These are phyloP conservation scores for Acanthamoeba lugdunensis DNA, from an alignment of 208 protist genomes.

Conservation along the genomic window DNA sequence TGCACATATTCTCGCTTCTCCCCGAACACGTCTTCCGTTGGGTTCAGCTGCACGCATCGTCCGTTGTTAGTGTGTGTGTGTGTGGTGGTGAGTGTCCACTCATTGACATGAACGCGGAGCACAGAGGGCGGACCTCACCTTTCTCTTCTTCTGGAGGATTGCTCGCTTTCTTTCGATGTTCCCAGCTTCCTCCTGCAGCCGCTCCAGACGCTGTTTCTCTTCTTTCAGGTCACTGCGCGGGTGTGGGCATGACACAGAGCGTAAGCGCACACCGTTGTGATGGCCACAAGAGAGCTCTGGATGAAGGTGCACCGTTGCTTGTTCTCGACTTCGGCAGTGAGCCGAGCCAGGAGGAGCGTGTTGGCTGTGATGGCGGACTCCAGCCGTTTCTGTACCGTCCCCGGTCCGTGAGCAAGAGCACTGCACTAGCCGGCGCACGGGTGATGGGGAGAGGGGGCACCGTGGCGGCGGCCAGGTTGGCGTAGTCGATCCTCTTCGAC, in stretches of 20 bases:
- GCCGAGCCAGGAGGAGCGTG: not conserved
- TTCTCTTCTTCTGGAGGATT: not conserved
- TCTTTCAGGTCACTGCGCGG: not conserved
- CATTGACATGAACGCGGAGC: not conserved
- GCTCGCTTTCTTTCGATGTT: not conserved
- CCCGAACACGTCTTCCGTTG: not conserved
- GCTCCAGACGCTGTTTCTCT: not conserved
- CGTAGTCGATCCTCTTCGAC: not conserved
- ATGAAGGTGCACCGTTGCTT: not conserved
- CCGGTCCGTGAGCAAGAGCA: not conserved
- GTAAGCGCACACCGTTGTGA: not conserved
- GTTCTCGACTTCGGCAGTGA: conserved; percentile 22
- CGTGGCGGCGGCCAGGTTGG: not conserved
- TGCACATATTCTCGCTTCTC: not conserved
- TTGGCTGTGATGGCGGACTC: not conserved
- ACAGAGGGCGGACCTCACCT: not conserved
- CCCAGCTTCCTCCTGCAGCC: not conserved
- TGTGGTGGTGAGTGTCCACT: not conserved
- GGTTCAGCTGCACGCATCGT: not conserved
- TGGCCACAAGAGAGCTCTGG: no score
- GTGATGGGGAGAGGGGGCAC: not conserved
- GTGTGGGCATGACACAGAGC: not conserved
- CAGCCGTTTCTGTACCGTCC: not conserved
- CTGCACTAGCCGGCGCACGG: not conserved
- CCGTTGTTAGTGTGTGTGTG: not conserved